Percentiles rank a stretch among this genome's conserved stretches.
These are phyloP conservation scores for Rhododendron ovatum DNA, from an alignment of 148 eudicot genomes.

Conservation along the genomic window DNA sequence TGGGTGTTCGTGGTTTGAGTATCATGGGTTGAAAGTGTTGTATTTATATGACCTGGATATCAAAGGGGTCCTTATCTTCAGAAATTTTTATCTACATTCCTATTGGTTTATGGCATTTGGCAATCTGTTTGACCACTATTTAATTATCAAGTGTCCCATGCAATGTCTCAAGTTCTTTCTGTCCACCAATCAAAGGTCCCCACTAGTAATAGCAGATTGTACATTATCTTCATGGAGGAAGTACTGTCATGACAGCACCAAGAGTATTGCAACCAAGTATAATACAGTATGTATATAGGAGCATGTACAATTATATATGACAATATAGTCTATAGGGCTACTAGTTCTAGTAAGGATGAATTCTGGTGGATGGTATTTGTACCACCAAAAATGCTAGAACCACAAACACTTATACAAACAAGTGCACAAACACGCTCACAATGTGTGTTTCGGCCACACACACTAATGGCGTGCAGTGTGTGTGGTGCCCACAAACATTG, in stretches of 20 bases:
- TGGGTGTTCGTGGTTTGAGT: not conserved
- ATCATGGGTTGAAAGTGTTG: not conserved
- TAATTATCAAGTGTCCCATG: not conserved
- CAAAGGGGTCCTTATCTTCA: not conserved
- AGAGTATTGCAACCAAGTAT: too few relatives aligned
- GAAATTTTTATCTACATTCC: not conserved
- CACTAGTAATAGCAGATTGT: not conserved
- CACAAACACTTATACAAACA: too few relatives aligned
- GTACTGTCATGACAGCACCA: not conserved
- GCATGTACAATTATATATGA: too few relatives aligned
- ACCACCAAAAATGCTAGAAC: not conserved
- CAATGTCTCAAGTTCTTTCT: not conserved
- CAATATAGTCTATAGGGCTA: too few relatives aligned
- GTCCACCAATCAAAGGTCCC: not conserved
- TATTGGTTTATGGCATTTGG: conserved; percentile 7
- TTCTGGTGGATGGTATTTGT: not conserved
- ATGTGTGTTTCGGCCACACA: too few relatives aligned
- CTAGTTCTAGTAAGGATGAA: not conserved
- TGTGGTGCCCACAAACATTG: too few relatives aligned
- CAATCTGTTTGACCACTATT: conserved; percentile 1
- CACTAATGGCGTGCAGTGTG: too few relatives aligned
- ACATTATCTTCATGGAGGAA: not conserved
- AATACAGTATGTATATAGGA: too few relatives aligned
- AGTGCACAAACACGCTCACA: too few relatives aligned
- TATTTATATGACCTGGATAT: not conserved